Percentiles rank a stretch among this genome's conserved stretches.
These are phyloP conservation scores for Mycena venus DNA, from an alignment of 768 basidiomycete genomes.

Conservation along the genomic window DNA sequence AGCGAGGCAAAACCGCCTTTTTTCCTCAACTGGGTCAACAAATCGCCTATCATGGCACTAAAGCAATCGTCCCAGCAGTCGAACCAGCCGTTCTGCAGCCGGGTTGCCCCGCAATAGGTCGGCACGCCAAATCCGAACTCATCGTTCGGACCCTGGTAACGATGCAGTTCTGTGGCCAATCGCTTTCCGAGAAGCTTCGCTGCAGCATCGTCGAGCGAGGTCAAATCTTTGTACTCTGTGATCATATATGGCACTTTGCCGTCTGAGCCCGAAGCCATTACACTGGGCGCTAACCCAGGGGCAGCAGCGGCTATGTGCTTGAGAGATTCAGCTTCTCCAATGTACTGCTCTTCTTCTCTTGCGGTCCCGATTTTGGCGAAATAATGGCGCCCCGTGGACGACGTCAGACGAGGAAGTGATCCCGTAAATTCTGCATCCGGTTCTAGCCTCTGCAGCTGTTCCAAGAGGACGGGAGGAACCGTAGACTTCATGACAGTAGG, in stretches of 20 bases:
- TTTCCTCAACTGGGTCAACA: slow-evolving; percentile 62
- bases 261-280: slow-evolving; percentile 64
- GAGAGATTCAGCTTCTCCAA: slow-evolving; percentile 79
- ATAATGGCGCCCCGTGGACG: slow-evolving; percentile 71
- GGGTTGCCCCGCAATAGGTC: slow-evolving; percentile 83
- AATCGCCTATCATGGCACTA: slow-evolving; percentile 68
- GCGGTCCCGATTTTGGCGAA: slow-evolving; percentile 71
- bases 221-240: slow-evolving; percentile 79
- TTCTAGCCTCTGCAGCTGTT: slow-evolving; percentile 63
- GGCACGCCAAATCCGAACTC: slow-evolving; percentile 83
- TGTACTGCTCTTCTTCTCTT: slow-evolving; percentile 72
- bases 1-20: slow-evolving; percentile 59
- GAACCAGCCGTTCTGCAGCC: slow-evolving; percentile 80
- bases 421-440: slow-evolving; percentile 63
- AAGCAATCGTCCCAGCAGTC: slow-evolving; percentile 80
- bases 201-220: slow-evolving; percentile 57
- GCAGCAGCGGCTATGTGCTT: slow-evolving; percentile 73
- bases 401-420: slow-evolving; percentile 59
- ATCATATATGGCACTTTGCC: slow-evolving; percentile 73
- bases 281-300: slow-evolving; percentile 72
- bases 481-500: not conserved
- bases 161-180: slow-evolving; percentile 77
- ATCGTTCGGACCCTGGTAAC: slow-evolving; percentile 62
- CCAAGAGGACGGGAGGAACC: slow-evolving; percentile 53
- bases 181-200: slow-evolving; percentile 69